A percentile compares a stretch with the other conserved stretches of the same genome.
Evolutionary conservation across 257 asterid genomes (phyloP).

Genomic region (Solanum chmielewskii): DNA sequence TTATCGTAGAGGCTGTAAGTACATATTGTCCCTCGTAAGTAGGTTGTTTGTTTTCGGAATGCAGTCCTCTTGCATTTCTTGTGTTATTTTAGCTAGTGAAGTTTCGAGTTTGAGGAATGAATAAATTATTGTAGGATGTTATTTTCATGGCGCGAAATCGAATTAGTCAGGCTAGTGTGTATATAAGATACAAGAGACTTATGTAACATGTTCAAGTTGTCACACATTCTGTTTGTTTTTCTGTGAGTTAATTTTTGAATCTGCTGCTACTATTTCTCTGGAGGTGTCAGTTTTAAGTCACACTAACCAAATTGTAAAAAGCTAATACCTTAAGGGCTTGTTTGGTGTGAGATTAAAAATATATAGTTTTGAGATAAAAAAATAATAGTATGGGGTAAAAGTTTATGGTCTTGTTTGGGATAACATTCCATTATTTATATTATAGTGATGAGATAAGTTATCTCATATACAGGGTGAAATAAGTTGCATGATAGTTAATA

Average conservation of each 20-base stretch:
- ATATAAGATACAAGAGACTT: neutral
- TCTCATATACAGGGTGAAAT: no score
- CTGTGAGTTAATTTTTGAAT: neutral
- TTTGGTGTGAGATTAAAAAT: no score
- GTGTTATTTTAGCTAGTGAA: neutral
- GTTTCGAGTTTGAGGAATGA: neutral
- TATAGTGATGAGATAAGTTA: no score
- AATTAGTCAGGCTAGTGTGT: neutral
- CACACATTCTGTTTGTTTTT: neutral
- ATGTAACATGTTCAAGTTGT: neutral
- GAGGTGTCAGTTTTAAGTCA: neutral
- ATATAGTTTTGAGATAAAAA: no score
- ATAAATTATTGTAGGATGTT: neutral
- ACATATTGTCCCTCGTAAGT: neutral
- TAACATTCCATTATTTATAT: rapidly evolving
- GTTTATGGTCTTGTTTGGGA: no score
- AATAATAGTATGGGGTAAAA: no score
- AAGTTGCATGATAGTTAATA: no score
- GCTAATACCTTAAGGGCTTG: neutral
- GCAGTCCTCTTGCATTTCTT: neutral
- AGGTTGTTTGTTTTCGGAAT: neutral
- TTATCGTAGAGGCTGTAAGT: neutral
- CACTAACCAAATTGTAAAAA: neutral
- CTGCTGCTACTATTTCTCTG: neutral
- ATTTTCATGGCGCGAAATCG: neutral